Evolutionary conservation across 768 basidiomycete genomes (phyloP), one percentile per base, ranked within the genome.

Genomic region (Xerocomellus chrysenteron): DNA sequence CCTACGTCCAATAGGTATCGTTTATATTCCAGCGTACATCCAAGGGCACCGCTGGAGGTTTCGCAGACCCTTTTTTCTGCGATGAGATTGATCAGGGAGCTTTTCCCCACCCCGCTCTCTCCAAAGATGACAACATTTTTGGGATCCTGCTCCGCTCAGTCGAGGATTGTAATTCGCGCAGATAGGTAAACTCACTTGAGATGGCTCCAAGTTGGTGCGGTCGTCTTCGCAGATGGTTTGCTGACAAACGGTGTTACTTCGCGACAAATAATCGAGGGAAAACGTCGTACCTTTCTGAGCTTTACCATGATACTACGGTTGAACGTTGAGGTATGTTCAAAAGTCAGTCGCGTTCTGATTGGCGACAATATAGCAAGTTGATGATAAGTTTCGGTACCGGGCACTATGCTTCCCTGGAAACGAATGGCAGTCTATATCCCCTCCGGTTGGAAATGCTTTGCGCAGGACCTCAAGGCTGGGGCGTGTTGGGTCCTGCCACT

Each of bases 61-160:
- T 50, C 47, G 1, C 73, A 73, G 12, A 65, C 47, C 14, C 60
- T 60, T 7, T 39, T 7, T 11, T 68, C 70, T 3, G 64, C 66
- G 19, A 80, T 55, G 65, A 80, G 67, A 56, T 79, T 80, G 55
- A 80, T 65, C n/a, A 80, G 56, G 13, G 76, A 77, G 56, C 78
- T 80, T 57, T 80, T 80, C 17, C 75, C 73, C 49, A 71, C 55
- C 16, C 79, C 77, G 2, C 70, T 68, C 50, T 78, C 76, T 17
- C 79, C 78, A 51, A 79, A 80, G 33, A 79, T 26, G 17, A 80
- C 55, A 32, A 79, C 44, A 40, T 78, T 80, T 33, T 57, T 68
- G 30, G 16, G 32, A 11, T 57, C 57, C 69, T 68, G 47, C 14
- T 41, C 9, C 19, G 46, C 16, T 55, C 39, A 36, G 58, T 52